Conservation (phyloP, 805 yeast genomes). For the Phaffomyces thermotolerans region DNA sequence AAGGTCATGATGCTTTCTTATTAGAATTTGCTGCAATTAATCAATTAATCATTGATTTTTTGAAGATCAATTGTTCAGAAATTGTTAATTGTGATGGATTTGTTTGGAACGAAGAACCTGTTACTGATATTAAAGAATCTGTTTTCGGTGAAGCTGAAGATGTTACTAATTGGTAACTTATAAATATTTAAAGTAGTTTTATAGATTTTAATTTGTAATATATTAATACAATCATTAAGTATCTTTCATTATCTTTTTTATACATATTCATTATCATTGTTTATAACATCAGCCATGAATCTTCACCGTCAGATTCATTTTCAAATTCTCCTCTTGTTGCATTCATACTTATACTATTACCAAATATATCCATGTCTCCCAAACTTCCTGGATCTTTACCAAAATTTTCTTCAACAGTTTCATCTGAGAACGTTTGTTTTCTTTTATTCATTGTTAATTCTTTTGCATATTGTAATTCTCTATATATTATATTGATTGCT, state of each 20-base stretch:
- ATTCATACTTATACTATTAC: not conserved
- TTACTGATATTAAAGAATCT: conserved; percentile 43
- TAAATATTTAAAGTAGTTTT: not conserved
- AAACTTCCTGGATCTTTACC: not conserved
- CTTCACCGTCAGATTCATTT: conserved; percentile 5
- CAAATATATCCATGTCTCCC: not conserved
- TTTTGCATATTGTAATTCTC: conserved; percentile 70
- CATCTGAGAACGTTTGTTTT: not conserved
- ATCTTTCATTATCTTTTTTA: not conserved
- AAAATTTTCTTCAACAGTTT: conserved; percentile 11
- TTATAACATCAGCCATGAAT: not conserved
- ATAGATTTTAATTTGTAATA: no score
- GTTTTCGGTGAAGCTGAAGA: conserved; percentile 94
- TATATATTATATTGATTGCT: conserved; percentile 75
- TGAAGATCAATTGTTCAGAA: conserved; percentile 49
- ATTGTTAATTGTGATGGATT: conserved; percentile 41
- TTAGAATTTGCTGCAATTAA: conserved; percentile 84
- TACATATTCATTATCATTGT: no score
- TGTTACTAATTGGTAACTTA: conserved; percentile 76
- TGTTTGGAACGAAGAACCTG: conserved; percentile 39
- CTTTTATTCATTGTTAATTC: conserved; percentile 42
- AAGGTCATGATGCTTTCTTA: conserved; percentile 96
- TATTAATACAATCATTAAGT: not conserved
- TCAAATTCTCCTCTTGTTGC: not conserved
- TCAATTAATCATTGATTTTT: conserved; percentile 58